Evolutionary conservation across 768 basidiomycete genomes (phyloP).

Genomic region (Leccinellum albellum): DNA sequence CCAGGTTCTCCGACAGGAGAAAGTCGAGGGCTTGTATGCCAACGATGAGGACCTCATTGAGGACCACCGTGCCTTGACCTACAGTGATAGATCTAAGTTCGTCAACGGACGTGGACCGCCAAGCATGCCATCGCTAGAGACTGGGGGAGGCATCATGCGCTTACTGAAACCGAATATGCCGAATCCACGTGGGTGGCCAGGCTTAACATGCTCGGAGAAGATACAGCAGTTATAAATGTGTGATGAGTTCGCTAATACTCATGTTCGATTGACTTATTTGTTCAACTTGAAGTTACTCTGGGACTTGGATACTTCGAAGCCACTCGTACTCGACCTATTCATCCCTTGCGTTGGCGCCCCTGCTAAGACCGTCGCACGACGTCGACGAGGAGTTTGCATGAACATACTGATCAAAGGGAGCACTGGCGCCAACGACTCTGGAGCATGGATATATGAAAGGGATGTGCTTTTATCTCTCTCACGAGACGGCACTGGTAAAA

Average conservation of each 20-base stretch:
- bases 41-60: no score
- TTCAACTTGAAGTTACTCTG: slow-evolving; percentile 66
- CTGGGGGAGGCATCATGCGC: slow-evolving; percentile 64
- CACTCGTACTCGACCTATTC: slow-evolving; percentile 20
- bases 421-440: slow-evolving; percentile 20
- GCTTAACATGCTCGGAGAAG: slow-evolving; percentile 28
- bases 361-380: slow-evolving; percentile 66
- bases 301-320: slow-evolving; percentile 56
- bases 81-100: slow-evolving; percentile 58
- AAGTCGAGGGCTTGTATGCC: no score
- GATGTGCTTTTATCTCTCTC: slow-evolving; percentile 18
- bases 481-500: slow-evolving; percentile 19
- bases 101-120: slow-evolving; percentile 51
- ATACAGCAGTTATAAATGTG: slow-evolving; percentile 30
- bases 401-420: slow-evolving; percentile 17
- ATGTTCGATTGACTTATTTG: background rate
- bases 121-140: slow-evolving; percentile 63
- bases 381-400: slow-evolving; percentile 35
- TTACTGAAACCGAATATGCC: slow-evolving; percentile 34
- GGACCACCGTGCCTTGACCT: slow-evolving; percentile 29
- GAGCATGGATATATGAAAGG: slow-evolving; percentile 18
- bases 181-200: slow-evolving; percentile 22
- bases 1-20: no score
- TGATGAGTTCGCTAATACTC: slow-evolving; percentile 4
- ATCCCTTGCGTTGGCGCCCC: slow-evolving; percentile 48